phyloP scores from a whole-genome alignment of 345 rosid species.

The Populus tremula region DNA sequence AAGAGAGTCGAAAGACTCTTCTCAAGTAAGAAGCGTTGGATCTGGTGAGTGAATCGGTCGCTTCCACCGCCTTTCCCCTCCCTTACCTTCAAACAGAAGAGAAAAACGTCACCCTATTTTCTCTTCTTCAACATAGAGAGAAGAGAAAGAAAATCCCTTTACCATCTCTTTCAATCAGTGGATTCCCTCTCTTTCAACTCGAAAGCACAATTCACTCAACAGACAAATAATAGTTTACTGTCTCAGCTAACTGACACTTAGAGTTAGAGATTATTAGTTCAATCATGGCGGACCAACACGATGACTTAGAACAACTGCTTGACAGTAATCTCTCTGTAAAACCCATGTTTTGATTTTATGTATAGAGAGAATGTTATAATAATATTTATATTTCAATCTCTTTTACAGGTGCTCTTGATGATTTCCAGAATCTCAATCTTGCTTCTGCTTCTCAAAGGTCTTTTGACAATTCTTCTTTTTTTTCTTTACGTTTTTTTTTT shows the following conservation, averaged over 20 bases:
- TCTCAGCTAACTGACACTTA: not conserved
- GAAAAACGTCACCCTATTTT: not conserved
- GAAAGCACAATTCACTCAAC: not conserved
- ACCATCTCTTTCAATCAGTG: too few relatives aligned
- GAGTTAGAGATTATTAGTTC: not conserved
- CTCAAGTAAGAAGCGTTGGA: too few relatives aligned
- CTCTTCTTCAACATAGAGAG: not conserved
- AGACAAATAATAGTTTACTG: not conserved
- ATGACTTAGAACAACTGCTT: constrained; percentile 93
- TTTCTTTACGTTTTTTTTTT: not conserved
- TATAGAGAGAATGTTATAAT: not conserved
- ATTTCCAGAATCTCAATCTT: constrained; percentile 87
- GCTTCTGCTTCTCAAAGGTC: constrained; percentile 51
- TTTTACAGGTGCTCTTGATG: constrained; percentile 92
- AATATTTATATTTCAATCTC: constrained; percentile 12
- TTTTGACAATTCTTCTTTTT: not conserved
- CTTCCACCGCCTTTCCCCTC: not conserved
- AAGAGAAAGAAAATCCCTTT: not conserved
- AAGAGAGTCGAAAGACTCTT: too few relatives aligned
- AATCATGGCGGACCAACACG: constrained; percentile 58
- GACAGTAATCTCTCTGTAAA: constrained; percentile 53
- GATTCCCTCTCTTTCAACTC: too few relatives aligned
- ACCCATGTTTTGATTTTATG: not conserved
- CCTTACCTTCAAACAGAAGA: not conserved
- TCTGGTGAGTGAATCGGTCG: not conserved